Conservation (phyloP, 2,329 filamentous ascomycete species). For the Orbilia oligospora region DNA sequence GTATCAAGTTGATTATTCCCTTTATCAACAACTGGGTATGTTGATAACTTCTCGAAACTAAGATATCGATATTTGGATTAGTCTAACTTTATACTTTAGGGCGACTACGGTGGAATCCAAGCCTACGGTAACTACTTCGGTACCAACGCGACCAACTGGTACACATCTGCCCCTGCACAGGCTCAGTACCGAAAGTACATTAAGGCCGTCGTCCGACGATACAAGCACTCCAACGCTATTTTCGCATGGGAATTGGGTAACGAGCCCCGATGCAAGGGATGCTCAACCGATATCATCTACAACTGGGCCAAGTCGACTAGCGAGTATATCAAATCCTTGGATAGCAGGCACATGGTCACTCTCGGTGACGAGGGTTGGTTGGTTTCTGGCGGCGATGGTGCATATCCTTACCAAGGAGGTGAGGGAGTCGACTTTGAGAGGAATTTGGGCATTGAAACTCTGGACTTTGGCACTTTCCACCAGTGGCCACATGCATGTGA, state of each 20-base stretch:
- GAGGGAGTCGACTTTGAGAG: constrained; percentile 72
- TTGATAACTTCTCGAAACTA: neutral
- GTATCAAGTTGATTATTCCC: constrained; percentile 76
- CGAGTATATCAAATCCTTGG: constrained; percentile 76
- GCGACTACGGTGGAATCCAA: constrained; percentile 57
- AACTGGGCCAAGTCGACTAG: constrained; percentile 74
- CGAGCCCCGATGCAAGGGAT: constrained; percentile 76
- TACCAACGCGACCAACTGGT: constrained; percentile 71
- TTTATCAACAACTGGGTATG: constrained; percentile 77
- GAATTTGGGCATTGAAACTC: constrained; percentile 71
- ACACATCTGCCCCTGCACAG: constrained; percentile 72
- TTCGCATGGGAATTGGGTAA: constrained; percentile 79
- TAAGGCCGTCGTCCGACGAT: constrained; percentile 73
- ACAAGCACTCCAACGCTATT: constrained; percentile 73
- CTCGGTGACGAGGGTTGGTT: constrained; percentile 73
- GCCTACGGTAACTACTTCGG: constrained; percentile 70
- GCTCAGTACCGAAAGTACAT: constrained; percentile 76
- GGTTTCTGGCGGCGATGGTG: constrained; percentile 70
- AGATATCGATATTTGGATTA: neutral
- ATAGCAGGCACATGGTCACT: constrained; percentile 74
- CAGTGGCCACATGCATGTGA: constrained; percentile 68
- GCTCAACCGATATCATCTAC: constrained; percentile 72
- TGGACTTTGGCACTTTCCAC: constrained; percentile 73
- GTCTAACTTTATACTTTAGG: constrained; percentile 7
- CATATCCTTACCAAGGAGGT: constrained; percentile 71